phyloP scores from a whole-genome alignment of 2,329 filamentous ascomycete genomes.

The Monosporascus sp. region DNA sequence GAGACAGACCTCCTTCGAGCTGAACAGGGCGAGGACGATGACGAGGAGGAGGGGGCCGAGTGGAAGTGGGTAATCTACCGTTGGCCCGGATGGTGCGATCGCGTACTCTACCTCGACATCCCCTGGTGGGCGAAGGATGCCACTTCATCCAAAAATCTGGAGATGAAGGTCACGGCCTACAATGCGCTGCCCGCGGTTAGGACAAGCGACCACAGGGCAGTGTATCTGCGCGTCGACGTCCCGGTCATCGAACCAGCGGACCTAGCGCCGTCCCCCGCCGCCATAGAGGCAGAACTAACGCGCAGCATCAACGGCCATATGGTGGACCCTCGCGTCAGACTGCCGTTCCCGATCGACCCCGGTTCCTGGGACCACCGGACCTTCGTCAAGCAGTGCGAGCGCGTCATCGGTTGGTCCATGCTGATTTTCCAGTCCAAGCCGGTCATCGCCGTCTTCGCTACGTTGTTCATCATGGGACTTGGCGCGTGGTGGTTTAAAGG shows the following conservation, averaged over 20 bases:
- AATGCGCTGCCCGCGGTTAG: constrained; percentile 69
- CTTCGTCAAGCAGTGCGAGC: constrained; percentile 25
- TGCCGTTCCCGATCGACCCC: constrained; percentile 49
- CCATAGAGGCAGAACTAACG: constrained; percentile 10
- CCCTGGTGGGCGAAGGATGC: constrained; percentile 43
- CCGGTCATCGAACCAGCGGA: constrained; percentile 47
- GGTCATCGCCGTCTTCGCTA: constrained; percentile 41
- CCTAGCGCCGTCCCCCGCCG: constrained; percentile 29
- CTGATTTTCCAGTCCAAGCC: constrained; percentile 49
- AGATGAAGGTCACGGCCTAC: constrained; percentile 59
- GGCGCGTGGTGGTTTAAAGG: constrained; percentile 40
- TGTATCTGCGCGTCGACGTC: constrained; percentile 65
- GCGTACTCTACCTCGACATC: constrained; percentile 71
- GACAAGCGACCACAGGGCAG: constrained; percentile 85
- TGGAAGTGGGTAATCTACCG: constrained; percentile 78
- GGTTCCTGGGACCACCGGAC: constrained; percentile 48
- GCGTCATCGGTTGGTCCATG: constrained; percentile 48
- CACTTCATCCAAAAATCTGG: constrained; percentile 14
- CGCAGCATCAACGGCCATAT: neutral
- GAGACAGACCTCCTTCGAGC: constrained; percentile 9
- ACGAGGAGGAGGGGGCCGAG: constrained; percentile 30
- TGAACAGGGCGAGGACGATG: constrained; percentile 21
- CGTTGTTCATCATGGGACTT: constrained; percentile 35
- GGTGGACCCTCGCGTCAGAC: constrained; percentile 23
- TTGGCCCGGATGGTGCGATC: constrained; percentile 91